These are phyloP conservation scores for Scalesia atractyloides DNA, from an alignment of 129 eudicot species.

Conservation along the genomic window DNA sequence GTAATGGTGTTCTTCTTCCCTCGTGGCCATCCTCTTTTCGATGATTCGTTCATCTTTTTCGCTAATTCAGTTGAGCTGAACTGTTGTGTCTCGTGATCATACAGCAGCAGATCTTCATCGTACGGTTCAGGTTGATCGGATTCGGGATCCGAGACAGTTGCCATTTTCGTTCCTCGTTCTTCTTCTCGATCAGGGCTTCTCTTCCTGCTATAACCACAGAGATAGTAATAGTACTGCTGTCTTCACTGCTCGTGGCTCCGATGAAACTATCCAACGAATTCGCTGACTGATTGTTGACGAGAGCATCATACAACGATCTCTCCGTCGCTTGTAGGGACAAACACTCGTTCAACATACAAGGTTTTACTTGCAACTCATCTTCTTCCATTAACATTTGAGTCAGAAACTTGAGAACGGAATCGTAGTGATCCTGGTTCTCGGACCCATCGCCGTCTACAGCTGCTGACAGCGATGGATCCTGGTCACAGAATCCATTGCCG, in stretches of 20 bases:
- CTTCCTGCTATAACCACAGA: conserved; percentile 11
- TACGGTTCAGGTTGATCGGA: conserved; percentile 27
- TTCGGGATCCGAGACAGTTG: conserved; percentile 7
- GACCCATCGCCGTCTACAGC: conserved; percentile 13
- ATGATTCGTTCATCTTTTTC: conserved; percentile 18
- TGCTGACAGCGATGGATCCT: neutral
- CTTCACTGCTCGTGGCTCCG: neutral
- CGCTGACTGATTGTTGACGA: conserved; percentile 33
- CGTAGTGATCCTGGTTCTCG: conserved; percentile 46
- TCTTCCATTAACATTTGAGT: conserved; percentile 69
- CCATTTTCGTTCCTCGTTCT: conserved; percentile 25
- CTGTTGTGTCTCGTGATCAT: conserved; percentile 27
- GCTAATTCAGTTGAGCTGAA: neutral
- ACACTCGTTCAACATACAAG: conserved; percentile 55
- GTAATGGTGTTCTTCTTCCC: conserved; percentile 30
- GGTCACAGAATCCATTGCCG: neutral
- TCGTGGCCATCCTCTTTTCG: conserved; percentile 42
- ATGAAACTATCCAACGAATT: neutral
- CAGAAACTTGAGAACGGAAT: conserved; percentile 49
- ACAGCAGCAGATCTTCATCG: conserved; percentile 30
- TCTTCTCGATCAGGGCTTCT: conserved; percentile 29
- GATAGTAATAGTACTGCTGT: too few relatives aligned
- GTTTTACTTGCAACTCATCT: conserved; percentile 50
- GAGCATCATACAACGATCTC: conserved; percentile 49
- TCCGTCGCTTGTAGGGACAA: conserved; percentile 66